Conservation (phyloP, 495 filamentous ascomycete genomes). For the Usnea hakonensis region DNA sequence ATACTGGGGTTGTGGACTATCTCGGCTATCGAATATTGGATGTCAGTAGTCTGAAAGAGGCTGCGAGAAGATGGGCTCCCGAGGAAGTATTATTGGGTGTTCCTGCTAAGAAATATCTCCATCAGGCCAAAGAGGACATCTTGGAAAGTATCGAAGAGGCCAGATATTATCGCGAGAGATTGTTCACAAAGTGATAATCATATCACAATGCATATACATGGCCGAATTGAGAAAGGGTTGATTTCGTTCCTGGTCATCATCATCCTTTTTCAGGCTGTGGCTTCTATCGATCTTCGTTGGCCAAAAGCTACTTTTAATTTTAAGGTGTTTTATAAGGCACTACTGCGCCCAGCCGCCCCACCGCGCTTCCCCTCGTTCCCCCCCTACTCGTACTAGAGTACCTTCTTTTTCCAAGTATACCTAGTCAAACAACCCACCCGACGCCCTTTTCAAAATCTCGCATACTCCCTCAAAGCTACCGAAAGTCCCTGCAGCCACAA, state of each 20-base stretch:
- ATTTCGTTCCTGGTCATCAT: neutral
- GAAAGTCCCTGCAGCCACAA: neutral
- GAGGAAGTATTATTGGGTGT: slow-evolving; percentile 47
- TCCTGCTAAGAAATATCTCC: slow-evolving; percentile 66
- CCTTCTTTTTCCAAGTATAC: neutral
- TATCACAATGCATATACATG: neutral
- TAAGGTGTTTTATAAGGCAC: no score
- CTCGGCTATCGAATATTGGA: slow-evolving; percentile 88
- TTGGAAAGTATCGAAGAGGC: slow-evolving; percentile 92
- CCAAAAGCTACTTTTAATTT: no score
- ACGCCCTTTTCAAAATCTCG: neutral
- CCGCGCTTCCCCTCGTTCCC: slow-evolving; percentile 3
- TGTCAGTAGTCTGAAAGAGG: slow-evolving; percentile 87
- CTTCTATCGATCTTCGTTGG: slow-evolving; percentile 2
- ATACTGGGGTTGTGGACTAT: slow-evolving; percentile 60
- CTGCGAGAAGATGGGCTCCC: slow-evolving; percentile 70
- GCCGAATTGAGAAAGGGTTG: neutral
- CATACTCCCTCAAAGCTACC: neutral
- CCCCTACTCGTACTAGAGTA: slow-evolving; percentile 1
- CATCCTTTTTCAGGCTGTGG: neutral
- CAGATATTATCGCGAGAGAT: slow-evolving; percentile 60
- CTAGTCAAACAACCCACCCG: neutral
- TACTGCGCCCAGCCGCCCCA: neutral
- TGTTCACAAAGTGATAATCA: slow-evolving; percentile 38
- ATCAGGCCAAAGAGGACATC: slow-evolving; percentile 84